A percentile compares a stretch with the other conserved stretches of the same genome.
phyloP scores from a whole-genome alignment of 2,329 filamentous ascomycete genomes.

The Penicillium capsulatum region DNA sequence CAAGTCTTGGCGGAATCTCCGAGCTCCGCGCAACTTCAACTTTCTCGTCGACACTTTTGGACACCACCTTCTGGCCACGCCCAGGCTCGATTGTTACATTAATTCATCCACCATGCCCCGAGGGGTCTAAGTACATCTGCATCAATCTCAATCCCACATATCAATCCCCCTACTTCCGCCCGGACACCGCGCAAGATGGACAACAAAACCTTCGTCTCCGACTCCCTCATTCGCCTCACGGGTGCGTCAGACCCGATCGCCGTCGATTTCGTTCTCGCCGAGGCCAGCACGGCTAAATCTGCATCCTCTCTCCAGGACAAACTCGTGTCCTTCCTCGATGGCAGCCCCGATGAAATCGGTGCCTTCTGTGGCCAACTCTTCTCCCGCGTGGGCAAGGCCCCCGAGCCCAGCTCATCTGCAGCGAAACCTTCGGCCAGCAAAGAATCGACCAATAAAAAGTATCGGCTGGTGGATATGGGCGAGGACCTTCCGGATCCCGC shows the following conservation, averaged over 20 bases:
- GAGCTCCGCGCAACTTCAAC: slow-evolving; percentile 3
- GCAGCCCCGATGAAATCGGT: slow-evolving; percentile 43
- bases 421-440: slow-evolving; percentile 18
- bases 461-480: slow-evolving; percentile 53
- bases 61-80: neutral
- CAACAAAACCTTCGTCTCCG: slow-evolving; percentile 44
- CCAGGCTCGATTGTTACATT: neutral
- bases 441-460: slow-evolving; percentile 46
- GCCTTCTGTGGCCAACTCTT: slow-evolving; percentile 49
- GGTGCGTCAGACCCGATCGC: slow-evolving; percentile 55
- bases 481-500: slow-evolving; percentile 40
- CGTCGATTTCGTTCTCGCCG: slow-evolving; percentile 55
- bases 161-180: no score
- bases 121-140: no score
- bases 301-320: slow-evolving; percentile 48
- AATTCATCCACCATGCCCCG: no score
- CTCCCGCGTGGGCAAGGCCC: slow-evolving; percentile 25
- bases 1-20: slow-evolving; percentile 13
- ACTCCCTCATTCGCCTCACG: slow-evolving; percentile 51
- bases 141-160: no score
- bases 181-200: slow-evolving; percentile 37
- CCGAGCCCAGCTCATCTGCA: slow-evolving; percentile 13
- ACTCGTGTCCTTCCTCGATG: slow-evolving; percentile 51
- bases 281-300: slow-evolving; percentile 50
- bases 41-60: neutral